Conservation (phyloP, 768 basidiomycete genomes). For the Royoungia palumana region DNA sequence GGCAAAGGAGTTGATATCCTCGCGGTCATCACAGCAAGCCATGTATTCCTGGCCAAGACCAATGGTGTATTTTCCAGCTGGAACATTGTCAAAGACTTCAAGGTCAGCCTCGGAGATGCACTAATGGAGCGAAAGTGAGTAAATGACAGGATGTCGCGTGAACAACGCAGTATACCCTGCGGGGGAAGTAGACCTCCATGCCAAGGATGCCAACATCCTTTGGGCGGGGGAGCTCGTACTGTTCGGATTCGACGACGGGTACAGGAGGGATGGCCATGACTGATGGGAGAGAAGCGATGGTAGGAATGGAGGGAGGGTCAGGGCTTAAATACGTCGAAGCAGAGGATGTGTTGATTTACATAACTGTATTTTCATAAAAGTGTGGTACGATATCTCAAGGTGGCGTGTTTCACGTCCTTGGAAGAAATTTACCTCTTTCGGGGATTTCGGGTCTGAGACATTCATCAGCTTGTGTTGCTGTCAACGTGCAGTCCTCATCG, state of each 20-base stretch:
- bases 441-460: slow-evolving; percentile 7
- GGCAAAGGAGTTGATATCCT: slow-evolving; percentile 98
- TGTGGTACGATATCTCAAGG: slow-evolving; percentile 28
- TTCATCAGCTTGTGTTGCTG: neutral
- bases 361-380: slow-evolving; percentile 21
- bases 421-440: slow-evolving; percentile 3
- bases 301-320: neutral
- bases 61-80: slow-evolving; percentile 98
- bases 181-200: slow-evolving; percentile 94
- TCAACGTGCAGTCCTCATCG: too few relatives aligned
- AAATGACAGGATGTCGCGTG: slow-evolving; percentile 5
- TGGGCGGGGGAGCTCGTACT: slow-evolving; percentile 50
- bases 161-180: slow-evolving; percentile 59
- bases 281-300: neutral
- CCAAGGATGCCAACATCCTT: slow-evolving; percentile 93
- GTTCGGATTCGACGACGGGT: slow-evolving; percentile 8
- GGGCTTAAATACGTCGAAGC: slow-evolving; percentile 23
- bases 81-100: slow-evolving; percentile 90
- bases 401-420: slow-evolving; percentile 28
- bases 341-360: slow-evolving; percentile 17
- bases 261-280: slow-evolving; percentile 26
- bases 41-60: slow-evolving; percentile 97
- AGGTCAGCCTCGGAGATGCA: slow-evolving; percentile 96
- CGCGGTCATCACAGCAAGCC: slow-evolving; percentile 98
- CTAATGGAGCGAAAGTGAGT: slow-evolving; percentile 36